A percentile compares a stretch with the other conserved stretches of the same genome.
Conservation (phyloP, 192 early-diverging fungal species). For the Lobulomyces angularis region DNA sequence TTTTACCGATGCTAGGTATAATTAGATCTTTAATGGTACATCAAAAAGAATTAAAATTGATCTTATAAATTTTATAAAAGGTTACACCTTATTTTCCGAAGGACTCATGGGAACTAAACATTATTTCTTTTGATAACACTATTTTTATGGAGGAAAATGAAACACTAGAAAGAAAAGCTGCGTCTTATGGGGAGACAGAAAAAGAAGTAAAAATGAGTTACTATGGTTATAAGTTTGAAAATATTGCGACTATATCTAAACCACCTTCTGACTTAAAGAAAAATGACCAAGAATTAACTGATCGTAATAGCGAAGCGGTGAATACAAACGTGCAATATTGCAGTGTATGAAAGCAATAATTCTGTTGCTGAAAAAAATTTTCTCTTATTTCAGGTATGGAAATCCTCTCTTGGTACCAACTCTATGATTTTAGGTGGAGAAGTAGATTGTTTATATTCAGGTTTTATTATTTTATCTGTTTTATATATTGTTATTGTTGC, state of each 20-base stretch:
- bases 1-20: too few species aligned
- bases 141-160: constrained; percentile 10
- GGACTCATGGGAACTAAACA: constrained; percentile 77
- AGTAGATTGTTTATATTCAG: too few species aligned
- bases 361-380: constrained; percentile 13
- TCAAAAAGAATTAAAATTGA: not conserved
- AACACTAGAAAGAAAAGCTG: constrained; percentile 21
- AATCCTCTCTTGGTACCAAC: too few species aligned
- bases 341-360: constrained; percentile 63
- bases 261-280: constrained; percentile 31
- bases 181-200: constrained; percentile 25
- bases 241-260: constrained; percentile 48
- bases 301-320: constrained; percentile 33
- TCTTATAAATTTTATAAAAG: constrained; percentile 1
- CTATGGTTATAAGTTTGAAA: constrained; percentile 87
- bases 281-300: constrained; percentile 28
- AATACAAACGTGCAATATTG: constrained; percentile 85
- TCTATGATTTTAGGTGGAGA: too few species aligned
- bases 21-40: too few species aligned
- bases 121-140: constrained; percentile 66
- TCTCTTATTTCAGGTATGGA: constrained; percentile 10
- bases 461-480: too few species aligned
- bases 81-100: constrained; percentile 60
- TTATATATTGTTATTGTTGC: too few species aligned
- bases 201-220: constrained; percentile 61